Conservation (phyloP, 768 basidiomycete species). For the Tricholoma terreum region DNA sequence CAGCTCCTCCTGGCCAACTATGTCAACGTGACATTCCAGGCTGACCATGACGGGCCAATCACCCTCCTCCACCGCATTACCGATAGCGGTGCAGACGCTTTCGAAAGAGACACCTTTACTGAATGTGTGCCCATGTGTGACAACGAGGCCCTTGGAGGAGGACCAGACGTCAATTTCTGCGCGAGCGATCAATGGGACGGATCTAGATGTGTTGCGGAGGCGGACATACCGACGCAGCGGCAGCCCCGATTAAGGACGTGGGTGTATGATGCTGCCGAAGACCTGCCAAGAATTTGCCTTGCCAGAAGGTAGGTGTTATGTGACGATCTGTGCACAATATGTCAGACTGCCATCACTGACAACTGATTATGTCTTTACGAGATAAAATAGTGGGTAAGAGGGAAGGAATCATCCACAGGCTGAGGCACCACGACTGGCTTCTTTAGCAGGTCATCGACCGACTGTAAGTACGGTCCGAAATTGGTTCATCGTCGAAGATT, state of each 20-base stretch:
- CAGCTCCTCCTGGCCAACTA: constrained; percentile 48
- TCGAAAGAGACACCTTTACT: constrained; percentile 49
- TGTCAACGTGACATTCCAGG: constrained; percentile 60
- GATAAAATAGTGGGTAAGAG: constrained; percentile 55
- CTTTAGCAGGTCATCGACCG: constrained; percentile 32
- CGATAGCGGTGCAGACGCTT: constrained; percentile 53
- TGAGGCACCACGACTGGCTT: constrained; percentile 35
- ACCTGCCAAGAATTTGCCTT: constrained; percentile 51
- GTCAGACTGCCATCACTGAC: not conserved
- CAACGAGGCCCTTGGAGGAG: constrained; percentile 47
- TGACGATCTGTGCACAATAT: constrained; percentile 42
- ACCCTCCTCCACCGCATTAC: constrained; percentile 33
- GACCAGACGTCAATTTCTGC: constrained; percentile 68
- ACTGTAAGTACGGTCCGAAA: constrained; percentile 18
- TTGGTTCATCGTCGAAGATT: not conserved
- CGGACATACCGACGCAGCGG: constrained; percentile 47
- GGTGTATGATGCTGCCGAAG: constrained; percentile 52
- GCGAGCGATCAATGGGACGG: not conserved
- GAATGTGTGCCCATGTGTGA: constrained; percentile 62
- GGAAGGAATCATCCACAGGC: constrained; percentile 40
- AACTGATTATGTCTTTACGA: constrained; percentile 35
- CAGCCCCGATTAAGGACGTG: constrained; percentile 50
- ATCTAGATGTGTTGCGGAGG: not conserved
- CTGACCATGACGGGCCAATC: constrained; percentile 60
- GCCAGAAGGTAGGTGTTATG: constrained; percentile 67